Conservation (phyloP, 2,329 filamentous ascomycete genomes). For the Elsinoe perseae region DNA sequence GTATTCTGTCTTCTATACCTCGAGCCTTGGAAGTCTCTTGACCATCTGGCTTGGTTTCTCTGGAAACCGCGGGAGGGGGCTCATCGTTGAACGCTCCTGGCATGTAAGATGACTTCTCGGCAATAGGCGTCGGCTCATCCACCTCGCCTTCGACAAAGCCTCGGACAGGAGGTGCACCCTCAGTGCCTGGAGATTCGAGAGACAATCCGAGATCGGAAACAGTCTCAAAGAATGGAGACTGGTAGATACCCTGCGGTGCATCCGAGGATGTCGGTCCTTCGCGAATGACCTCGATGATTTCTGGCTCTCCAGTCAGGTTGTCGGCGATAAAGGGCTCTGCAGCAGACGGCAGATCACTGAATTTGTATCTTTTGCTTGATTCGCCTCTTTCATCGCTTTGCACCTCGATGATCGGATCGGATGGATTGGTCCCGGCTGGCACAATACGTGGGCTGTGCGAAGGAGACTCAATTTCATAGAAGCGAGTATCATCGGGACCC, state of each 20-base stretch:
- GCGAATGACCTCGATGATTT: conserved; percentile 19
- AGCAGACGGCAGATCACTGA: conserved; percentile 20
- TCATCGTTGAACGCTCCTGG: conserved; percentile 52
- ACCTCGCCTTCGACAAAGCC: conserved; percentile 38
- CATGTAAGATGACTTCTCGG: conserved; percentile 45
- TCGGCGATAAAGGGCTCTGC: conserved; percentile 17
- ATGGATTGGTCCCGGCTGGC: conserved; percentile 32
- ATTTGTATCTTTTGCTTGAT: conserved; percentile 28
- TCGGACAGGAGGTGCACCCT: conserved; percentile 27
- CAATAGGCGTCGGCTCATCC: conserved; percentile 50
- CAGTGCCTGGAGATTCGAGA: conserved; percentile 27
- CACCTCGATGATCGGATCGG: conserved; percentile 32
- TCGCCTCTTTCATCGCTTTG: conserved; percentile 30
- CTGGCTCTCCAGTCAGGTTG: conserved; percentile 16
- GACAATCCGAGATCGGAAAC: conserved; percentile 33
- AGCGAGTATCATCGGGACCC: conserved; percentile 41
- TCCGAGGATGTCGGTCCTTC: conserved; percentile 3
- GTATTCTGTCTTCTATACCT: neutral
- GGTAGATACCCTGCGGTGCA: conserved; percentile 24
- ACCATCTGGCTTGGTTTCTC: neutral
- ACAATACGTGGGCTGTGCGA: conserved; percentile 36
- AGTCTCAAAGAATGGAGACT: conserved; percentile 36
- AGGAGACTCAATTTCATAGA: conserved; percentile 34
- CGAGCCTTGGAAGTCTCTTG: conserved; percentile 8
- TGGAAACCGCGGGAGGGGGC: conserved; percentile 17